Base-by-base conservation (phyloP, 1,284 basidiomycete genomes). In the Clitocybe nebularis region DNA sequence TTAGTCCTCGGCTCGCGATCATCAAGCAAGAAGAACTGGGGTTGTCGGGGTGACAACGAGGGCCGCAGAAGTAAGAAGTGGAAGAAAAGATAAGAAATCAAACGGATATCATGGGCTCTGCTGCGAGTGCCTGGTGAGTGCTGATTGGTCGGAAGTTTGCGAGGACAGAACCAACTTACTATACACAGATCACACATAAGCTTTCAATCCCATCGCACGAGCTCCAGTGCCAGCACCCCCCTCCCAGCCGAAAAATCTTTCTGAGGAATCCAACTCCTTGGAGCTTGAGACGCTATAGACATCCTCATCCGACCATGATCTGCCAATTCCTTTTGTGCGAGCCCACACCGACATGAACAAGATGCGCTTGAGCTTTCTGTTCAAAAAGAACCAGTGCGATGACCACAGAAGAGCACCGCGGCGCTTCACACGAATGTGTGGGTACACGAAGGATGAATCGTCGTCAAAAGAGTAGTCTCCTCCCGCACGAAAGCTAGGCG, bases 311-410 rank as follows among this genome's bases (percentile, higher is more conserved):
- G 69, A 68, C 71, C 75, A 83, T 40, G 71, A 71, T 23, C 76
- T 64, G 10, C 67, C 64, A 10, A 79, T 67, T 36, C 78, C 75
- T 53, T 76, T 78, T 41, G 88, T 85, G 26, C 87, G 78, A n/a
- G 92, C 90, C 91, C 93, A 97, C 5, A 93, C 83, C 0, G 91
- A 90, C 46, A 97, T 80, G 64, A 96, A 98, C 38, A 99, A 65
- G 55, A 99, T 84, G 14, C 95, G 82, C 71, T 96, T 98, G 67
- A 84, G 69, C 61, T 92, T 95, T 60, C 86, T 79, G 71, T 94
- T 96, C 61, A 94, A 76, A 72, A 99, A 96, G 72, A 99, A 97
- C 81, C 93, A 96, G 62, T 97, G 93, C 10, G 91, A 93, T 24
- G 90, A 93, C 95, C 94, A 98, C 4, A 98, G 73, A 45, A 98